Conservation (phyloP, 2,329 filamentous ascomycete species). For the Metarhizium anisopliae region DNA sequence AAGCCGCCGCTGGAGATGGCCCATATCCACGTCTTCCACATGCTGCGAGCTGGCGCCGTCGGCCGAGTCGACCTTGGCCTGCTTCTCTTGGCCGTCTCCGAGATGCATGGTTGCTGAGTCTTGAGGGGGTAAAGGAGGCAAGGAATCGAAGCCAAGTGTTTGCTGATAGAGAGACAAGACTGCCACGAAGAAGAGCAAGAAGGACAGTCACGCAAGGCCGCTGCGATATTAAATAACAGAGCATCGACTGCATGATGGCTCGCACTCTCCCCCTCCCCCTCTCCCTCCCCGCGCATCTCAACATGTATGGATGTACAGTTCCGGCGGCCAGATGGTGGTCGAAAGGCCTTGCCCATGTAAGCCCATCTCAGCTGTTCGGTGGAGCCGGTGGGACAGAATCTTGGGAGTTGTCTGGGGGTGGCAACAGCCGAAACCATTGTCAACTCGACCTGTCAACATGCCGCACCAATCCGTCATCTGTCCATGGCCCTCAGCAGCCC, state of each 20-base stretch:
- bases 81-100: not conserved
- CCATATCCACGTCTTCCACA: not conserved
- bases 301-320: no score
- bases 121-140: not conserved
- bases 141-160: not conserved
- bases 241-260: not conserved
- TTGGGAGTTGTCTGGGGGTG: not conserved
- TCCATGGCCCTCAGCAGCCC: not conserved
- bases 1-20: slow-evolving; percentile 34
- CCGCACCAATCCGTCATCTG: no score
- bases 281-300: no score
- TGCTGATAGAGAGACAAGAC: not conserved
- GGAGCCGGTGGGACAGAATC: not conserved
- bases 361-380: not conserved
- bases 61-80: not conserved
- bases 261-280: no score
- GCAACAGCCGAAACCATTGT: not conserved
- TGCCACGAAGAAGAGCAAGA: no score
- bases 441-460: not conserved
- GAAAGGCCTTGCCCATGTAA: not conserved
- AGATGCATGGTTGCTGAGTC: not conserved
- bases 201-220: no score
- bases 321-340: not conserved
- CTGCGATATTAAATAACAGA: not conserved
- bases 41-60: not conserved